phyloP scores from a whole-genome alignment of 2,329 filamentous ascomycete genomes.

The Cytospora schulzeri region DNA sequence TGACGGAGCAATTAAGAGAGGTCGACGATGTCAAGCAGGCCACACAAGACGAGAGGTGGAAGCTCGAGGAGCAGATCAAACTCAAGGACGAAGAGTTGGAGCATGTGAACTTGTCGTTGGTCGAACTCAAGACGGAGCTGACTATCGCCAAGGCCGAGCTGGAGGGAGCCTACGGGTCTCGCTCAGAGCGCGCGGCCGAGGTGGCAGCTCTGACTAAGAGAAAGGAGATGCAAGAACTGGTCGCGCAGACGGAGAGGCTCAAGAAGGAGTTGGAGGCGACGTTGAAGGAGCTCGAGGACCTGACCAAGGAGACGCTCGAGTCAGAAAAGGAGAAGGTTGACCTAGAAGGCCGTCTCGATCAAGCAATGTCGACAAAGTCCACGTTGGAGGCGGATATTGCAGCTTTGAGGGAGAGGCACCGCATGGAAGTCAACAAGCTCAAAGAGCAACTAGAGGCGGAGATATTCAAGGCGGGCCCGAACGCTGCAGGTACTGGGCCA shows the following conservation, averaged over 20 bases:
- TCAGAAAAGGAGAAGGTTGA: slow-evolving; percentile 54
- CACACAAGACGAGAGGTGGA: slow-evolving; percentile 33
- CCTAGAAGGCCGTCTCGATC: slow-evolving; percentile 46
- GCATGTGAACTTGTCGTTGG: slow-evolving; percentile 52
- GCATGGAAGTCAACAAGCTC: slow-evolving; percentile 46
- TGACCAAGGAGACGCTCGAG: slow-evolving; percentile 54
- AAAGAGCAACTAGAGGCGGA: slow-evolving; percentile 56
- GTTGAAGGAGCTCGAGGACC: slow-evolving; percentile 54
- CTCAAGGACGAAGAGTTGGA: slow-evolving; percentile 55
- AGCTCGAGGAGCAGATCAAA: slow-evolving; percentile 48
- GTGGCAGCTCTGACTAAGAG: slow-evolving; percentile 55
- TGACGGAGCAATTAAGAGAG: slow-evolving; percentile 26
- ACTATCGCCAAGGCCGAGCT: slow-evolving; percentile 64
- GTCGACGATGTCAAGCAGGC: slow-evolving; percentile 36
- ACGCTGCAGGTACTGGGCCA: slow-evolving; percentile 37
- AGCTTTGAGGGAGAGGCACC: slow-evolving; percentile 42
- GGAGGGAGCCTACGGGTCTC: slow-evolving; percentile 62
- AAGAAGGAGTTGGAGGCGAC: slow-evolving; percentile 53
- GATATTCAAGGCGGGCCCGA: slow-evolving; percentile 45
- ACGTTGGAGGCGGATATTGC: slow-evolving; percentile 44
- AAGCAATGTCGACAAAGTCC: slow-evolving; percentile 39
- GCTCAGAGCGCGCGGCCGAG: slow-evolving; percentile 60
- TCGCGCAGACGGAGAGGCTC: slow-evolving; percentile 52
- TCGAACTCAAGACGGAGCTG: slow-evolving; percentile 63
- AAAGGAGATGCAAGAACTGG: slow-evolving; percentile 49